Evolutionary conservation across 345 rosid species (phyloP), one percentile per base, ranked within the genome.

Genomic region (Heritiera fomes): DNA sequence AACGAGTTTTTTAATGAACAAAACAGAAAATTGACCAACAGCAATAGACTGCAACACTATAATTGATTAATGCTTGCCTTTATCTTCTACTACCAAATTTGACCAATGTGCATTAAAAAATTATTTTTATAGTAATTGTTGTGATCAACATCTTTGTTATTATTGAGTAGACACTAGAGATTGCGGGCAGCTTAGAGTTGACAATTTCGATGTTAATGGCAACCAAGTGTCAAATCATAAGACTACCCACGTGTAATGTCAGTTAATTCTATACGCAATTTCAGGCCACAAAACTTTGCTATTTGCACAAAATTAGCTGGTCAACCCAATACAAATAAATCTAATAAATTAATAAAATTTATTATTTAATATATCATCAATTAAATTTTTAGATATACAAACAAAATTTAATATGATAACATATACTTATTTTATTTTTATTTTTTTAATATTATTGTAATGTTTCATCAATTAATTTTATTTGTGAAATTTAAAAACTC

Each of bases 201-300:
- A 82, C 81, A 79, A 78, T 61, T 81, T 68, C 15, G 3, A 72
- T 15, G 81, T 46, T 73, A 75, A 63, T 84, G 87, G 60, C 9
- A 60, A 82, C 83, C 78, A 73, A 15, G 81, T 82, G 83, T 79
- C 6, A 23, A 6, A 13, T 3, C 6, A 0, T 0, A 18, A 75
- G 10, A 5, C 2, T 18, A 0, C 8, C 60, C 72, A 61, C 23
- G 66, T 68, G 76, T 74, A 40, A n/a, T 10, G 14, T 17, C 52
- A 0, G 4, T 2, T 5, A 58, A 30, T 38, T 38, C 20, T 18
- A 55, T 23, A 6, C 68, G 20, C 55, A 56, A 34, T 56, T 28
- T 50, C 11, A 59, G 40, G 38, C 38, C 67, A 20, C 34, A 4
- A 41, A 41, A 20, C 64, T 20, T 34, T 38, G 4, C 12, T 73